Conservation (phyloP, 2,329 filamentous ascomycete genomes). For the Phyllosticta citribraziliensis region DNA sequence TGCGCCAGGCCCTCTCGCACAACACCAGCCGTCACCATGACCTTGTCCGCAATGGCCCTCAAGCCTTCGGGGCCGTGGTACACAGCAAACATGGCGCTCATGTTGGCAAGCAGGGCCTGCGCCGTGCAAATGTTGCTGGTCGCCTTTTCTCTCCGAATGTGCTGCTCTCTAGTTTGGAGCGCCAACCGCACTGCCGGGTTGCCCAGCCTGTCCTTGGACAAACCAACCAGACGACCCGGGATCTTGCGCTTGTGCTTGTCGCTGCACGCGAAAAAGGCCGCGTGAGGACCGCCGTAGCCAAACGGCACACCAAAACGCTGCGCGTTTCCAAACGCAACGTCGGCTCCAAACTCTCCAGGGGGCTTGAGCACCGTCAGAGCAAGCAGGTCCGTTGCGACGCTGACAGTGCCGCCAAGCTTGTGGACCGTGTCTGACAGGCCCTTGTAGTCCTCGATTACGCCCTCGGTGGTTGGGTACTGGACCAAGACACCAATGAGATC, state of each 20-base stretch:
- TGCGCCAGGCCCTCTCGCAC: slow-evolving; percentile 55
- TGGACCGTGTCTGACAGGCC: slow-evolving; percentile 68
- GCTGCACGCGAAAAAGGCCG: slow-evolving; percentile 86
- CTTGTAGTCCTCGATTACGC: slow-evolving; percentile 67
- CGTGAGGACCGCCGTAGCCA: slow-evolving; percentile 89
- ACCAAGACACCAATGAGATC: slow-evolving; percentile 81
- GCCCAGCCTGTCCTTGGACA: slow-evolving; percentile 84
- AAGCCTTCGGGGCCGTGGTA: slow-evolving; percentile 85
- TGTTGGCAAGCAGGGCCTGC: slow-evolving; percentile 87
- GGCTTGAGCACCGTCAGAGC: slow-evolving; percentile 80
- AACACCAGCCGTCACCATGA: slow-evolving; percentile 60
- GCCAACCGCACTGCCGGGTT: slow-evolving; percentile 73
- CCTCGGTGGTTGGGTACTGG: slow-evolving; percentile 90
- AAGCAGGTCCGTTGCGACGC: slow-evolving; percentile 80
- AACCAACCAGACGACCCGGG: slow-evolving; percentile 77
- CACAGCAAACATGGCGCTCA: slow-evolving; percentile 88
- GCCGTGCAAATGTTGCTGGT: slow-evolving; percentile 97
- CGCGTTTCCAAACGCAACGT: slow-evolving; percentile 87
- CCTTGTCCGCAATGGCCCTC: slow-evolving; percentile 70
- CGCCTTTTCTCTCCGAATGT: slow-evolving; percentile 91
- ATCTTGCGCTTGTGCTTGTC: slow-evolving; percentile 94
- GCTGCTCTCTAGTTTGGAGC: slow-evolving; percentile 88
- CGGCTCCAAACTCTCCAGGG: slow-evolving; percentile 87
- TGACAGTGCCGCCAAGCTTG: slow-evolving; percentile 66
- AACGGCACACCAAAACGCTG: slow-evolving; percentile 88